Base-by-base conservation (phyloP, 2,329 filamentous ascomycete genomes). In the Exophiala phaeomuriformis region DNA sequence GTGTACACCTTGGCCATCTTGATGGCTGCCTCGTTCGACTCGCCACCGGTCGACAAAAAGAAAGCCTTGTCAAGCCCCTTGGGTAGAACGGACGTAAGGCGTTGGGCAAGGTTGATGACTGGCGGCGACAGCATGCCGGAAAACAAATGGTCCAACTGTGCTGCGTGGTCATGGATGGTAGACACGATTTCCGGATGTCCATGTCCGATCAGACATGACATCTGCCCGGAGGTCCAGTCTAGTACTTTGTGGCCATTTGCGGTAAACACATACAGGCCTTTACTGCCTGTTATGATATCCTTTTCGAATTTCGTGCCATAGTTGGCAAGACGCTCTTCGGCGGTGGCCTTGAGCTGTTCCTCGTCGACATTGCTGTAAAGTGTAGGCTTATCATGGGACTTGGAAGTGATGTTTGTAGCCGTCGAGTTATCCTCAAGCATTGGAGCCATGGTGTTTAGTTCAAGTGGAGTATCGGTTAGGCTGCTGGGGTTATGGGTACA, bases 1-100 rank as follows among this genome's bases (percentile, higher is more conserved):
- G 82, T 85, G 61, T 77, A 82, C 6, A 73, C 67, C 60, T 85
- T 85, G 2, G 82, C 82, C 59, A 85, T 73, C 52, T 81, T 79
- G 53, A 85, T 81, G 1, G 82, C 82, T 2, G 80, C 80, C 59
- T 86, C 82, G 55, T 75, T 80, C 42, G 71, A 75, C 63, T 83
- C 79, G 2, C 72, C 74, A 1, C 80, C 80, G 0, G 80, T 83
- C 47, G 71, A 78, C 6, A 82, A 69, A 57, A 83, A 83, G 62
- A 82, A 76, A 0, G 79, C 73, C 56, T 78, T 77, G 55, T 79
- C 75, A 0, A 83, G 67, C 0, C 69, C 73, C 0, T 64, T 61
- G 0, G 79, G 79, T 2, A 81, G 70, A 1, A 77, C 63, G 1
- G 65, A 65, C 10, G 73, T 76, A 3, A 83, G 68, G 1, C 75